Conservation (phyloP, 2,329 filamentous ascomycete species). For the Paracoccidioides lutzii region DNA sequence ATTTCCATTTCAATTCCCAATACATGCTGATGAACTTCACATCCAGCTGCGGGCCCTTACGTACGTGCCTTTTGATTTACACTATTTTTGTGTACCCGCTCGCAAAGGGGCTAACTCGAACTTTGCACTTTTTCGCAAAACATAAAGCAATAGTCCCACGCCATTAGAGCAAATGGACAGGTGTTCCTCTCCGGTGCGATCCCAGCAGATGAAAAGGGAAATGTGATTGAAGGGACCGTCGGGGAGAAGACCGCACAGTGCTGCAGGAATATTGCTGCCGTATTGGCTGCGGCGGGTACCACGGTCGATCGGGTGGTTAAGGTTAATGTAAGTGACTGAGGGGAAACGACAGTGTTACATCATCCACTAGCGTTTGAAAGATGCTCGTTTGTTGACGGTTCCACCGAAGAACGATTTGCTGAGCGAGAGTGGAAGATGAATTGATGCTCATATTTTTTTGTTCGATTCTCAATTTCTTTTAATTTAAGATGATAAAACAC, state of each 20-base stretch:
- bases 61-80: slow-evolving; percentile 19
- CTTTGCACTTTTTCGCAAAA: not conserved
- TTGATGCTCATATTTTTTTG: too few relatives aligned
- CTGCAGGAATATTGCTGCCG: slow-evolving; percentile 69
- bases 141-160: slow-evolving; percentile 34
- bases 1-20: not conserved
- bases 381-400: too few relatives aligned
- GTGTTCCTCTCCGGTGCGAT: slow-evolving; percentile 68
- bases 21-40: not conserved
- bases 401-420: not conserved
- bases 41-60: slow-evolving; percentile 25
- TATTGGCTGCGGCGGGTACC: slow-evolving; percentile 70
- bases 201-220: slow-evolving; percentile 50
- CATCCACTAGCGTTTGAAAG: too few relatives aligned
- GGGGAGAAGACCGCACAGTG: slow-evolving; percentile 57
- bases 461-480: too few relatives aligned
- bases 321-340: slow-evolving; percentile 44
- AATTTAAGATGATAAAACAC: too few relatives aligned
- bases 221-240: slow-evolving; percentile 51
- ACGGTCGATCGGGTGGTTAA: slow-evolving; percentile 73
- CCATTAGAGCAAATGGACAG: slow-evolving; percentile 54
- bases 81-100: slow-evolving; percentile 1
- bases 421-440: not conserved
- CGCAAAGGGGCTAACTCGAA: not conserved
- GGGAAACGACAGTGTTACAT: too few relatives aligned